These are phyloP conservation scores for Aspergillus nidulans DNA, from an alignment of 495 filamentous ascomycete genomes.

Conservation along the genomic window DNA sequence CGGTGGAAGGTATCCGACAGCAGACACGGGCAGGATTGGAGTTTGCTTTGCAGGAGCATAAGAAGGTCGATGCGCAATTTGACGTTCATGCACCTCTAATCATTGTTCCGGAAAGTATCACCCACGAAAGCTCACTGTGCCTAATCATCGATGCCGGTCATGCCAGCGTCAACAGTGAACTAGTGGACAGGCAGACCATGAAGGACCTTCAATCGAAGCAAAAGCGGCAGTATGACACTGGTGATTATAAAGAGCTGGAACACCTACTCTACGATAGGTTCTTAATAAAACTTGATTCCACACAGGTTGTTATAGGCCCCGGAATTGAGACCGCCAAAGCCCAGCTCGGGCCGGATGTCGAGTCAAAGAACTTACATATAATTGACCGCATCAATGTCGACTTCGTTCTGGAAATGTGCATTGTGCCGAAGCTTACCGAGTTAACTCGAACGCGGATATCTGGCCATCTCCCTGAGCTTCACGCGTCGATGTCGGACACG, in stretches of 20 bases:
- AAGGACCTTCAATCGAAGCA: constrained; percentile 88
- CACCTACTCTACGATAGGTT: constrained; percentile 96
- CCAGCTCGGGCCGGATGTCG: constrained; percentile 69
- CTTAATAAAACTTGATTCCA: constrained; percentile 82
- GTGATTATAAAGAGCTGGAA: constrained; percentile 82
- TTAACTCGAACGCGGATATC: constrained; percentile 89
- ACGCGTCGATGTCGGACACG: constrained; percentile 83
- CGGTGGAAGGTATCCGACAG: constrained; percentile 87
- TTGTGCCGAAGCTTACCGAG: constrained; percentile 88
- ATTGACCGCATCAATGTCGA: constrained; percentile 97
- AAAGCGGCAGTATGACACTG: constrained; percentile 77
- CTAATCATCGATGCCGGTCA: constrained; percentile 95
- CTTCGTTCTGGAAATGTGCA: constrained; percentile 86
- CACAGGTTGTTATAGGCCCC: constrained; percentile 92
- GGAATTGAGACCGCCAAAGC: constrained; percentile 83
- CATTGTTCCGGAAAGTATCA: constrained; percentile 91
- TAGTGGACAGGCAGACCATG: constrained; percentile 85
- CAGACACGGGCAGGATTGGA: constrained; percentile 94
- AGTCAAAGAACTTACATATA: constrained; percentile 74
- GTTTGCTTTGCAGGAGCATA: constrained; percentile 94
- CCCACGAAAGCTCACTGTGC: constrained; percentile 70
- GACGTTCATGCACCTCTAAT: constrained; percentile 95
- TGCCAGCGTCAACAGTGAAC: constrained; percentile 84
- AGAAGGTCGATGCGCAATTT: constrained; percentile 92
- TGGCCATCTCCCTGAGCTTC: constrained; percentile 86